Evolutionary conservation across 352 stramenopile species (phyloP), one percentile per base, ranked within the genome.

Genomic region (Achlya hypogyna): DNA sequence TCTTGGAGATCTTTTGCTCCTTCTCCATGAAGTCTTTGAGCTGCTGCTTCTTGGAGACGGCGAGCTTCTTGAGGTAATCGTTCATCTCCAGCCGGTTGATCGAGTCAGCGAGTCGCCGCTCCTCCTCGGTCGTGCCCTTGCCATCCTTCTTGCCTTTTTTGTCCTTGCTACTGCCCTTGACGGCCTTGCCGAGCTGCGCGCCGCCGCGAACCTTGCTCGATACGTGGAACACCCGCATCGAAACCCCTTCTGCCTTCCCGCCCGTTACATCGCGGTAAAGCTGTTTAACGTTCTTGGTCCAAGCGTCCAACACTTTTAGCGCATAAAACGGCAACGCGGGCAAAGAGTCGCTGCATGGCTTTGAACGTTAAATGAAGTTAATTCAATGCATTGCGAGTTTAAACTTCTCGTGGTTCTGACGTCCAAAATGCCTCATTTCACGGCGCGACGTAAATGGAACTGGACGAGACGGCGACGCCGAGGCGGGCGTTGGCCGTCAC

Each of bases 41-140:
- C 45, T 88, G 65, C 9, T 77, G 71, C 65, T 93, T 90, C 74
- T 91, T 93, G 53, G 84, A 87, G 42, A 80, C 67, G 62, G 81
- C 87, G 58, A 90, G 75, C 31, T 82, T 84, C 74, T 90, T 92
- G 74, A 90, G 72, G 71, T 88, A 90, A 72, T 92, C 83, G 74
- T 82, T 88, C 84, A 90, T 92, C 72, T 92, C 80, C 76, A 92
- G 87, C 25, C 82, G 80, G 12, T 78, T 81, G 51, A 92, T 90
- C 28, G 81, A 88, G 27, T 92, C 84, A 51, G 88, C 79, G 54
- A 92, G 74, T 51, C 80, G 74, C 51, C 73, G 69, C 60, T 92
- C 84, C 43, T 92, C 84, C 31, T 90, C 82, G 10, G 79, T 88
- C 53, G 73, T 67, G 52, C 75, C 72, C 0, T 71, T 62, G 18